Evolutionary conservation across 768 basidiomycete genomes (phyloP), one percentile per base, ranked within the genome.

Genomic region (Rhizopogon sp.): DNA sequence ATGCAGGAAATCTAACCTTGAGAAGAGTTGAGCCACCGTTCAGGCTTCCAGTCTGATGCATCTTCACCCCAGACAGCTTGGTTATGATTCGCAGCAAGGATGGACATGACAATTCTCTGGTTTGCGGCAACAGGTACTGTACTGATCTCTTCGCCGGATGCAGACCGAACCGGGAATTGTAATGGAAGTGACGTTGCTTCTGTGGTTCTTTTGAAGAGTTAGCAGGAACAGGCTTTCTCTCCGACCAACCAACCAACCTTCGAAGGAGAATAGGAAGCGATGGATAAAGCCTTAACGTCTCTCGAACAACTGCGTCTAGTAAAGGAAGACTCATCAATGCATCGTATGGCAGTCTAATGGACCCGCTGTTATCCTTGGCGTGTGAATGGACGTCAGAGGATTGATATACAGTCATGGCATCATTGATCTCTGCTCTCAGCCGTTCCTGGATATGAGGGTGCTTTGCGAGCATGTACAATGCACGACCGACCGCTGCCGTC

Each of bases 301-400:
- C 74, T 7, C 66, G 63, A 9, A 69, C 59, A n/a, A 74, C 63
- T n/a, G 64, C 68, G 50, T 77, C 78, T 28, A 78, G 65, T 62
- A 74, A 76, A 0, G 74, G 69, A 6, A 79, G 61, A 5, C 62
- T 56, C 31, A 67, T 66, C 5, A 78, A 63, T 2, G 59, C 62
- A 57, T 76, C 73, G 44, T 70, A 68, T 1, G 64, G 50, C 28
- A 69, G 6, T 11, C 8, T 13, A 20, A 47, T 11, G 20, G 31
- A 11, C 53, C 44, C 25, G 44, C 3, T 25, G 22, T 25, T 25
- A 25, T 25, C 22, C 25, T 54, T 2, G 31, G 31, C 31, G 9
- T 33, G 31, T 9, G 31, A 33, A 33, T 33, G 31, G 31, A 33
- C 31, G 31, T 33, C 31, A 51, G 58, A n/a, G 37, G 47, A 20